Conservation (phyloP, 2,329 filamentous ascomycete species). For the Neonectria ditissima region DNA sequence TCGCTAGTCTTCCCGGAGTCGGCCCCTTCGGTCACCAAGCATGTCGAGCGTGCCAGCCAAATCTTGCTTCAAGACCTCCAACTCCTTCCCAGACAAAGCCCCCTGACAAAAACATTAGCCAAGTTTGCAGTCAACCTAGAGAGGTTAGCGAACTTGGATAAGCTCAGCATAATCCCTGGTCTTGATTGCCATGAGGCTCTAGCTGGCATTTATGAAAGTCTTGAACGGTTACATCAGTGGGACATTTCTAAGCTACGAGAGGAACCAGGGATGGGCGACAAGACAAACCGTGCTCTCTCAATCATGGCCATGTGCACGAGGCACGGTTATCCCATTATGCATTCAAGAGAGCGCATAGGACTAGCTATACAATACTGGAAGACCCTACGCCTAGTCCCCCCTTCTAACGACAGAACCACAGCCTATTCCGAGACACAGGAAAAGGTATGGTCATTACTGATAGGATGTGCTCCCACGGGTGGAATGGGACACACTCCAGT, state of each 20-base stretch:
- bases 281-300: conserved; percentile 62
- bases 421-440: conserved; percentile 55
- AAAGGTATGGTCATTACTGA: conserved; percentile 73
- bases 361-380: conserved; percentile 84
- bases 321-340: conserved; percentile 78
- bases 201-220: conserved; percentile 76
- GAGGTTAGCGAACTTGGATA: conserved; percentile 75
- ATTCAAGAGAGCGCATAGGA: conserved; percentile 74
- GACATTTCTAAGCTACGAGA: conserved; percentile 71
- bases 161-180: conserved; percentile 74
- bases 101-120: conserved; percentile 77
- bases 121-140: conserved; percentile 79
- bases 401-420: conserved; percentile 51
- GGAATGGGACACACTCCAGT: conserved; percentile 67
- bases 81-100: conserved; percentile 68
- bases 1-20: conserved; percentile 73
- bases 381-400: conserved; percentile 64
- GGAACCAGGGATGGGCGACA: conserved; percentile 58
- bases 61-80: conserved; percentile 76
- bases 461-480: conserved; percentile 70
- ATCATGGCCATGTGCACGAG: conserved; percentile 74
- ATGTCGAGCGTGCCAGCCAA: conserved; percentile 70
- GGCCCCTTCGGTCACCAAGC: conserved; percentile 67
- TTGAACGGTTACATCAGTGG: conserved; percentile 77
- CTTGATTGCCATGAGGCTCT: conserved; percentile 84